These are phyloP conservation scores for Silene vulgaris DNA, from an alignment of 179 eudicot genomes.

Conservation along the genomic window DNA sequence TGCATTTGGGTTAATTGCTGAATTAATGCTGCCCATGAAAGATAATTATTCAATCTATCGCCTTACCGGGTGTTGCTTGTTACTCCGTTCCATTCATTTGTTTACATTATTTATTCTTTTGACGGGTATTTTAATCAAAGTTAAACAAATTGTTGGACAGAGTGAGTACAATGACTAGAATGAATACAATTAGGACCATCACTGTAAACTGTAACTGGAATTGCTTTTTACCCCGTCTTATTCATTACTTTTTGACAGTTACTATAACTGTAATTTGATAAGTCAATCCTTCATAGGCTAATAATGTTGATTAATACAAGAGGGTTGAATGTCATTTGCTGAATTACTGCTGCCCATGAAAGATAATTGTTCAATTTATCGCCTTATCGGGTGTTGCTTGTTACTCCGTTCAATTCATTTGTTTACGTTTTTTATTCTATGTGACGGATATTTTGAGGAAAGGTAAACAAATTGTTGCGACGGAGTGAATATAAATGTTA, in stretches of 20 bases:
- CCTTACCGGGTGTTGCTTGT: neutral
- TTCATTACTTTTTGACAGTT: neutral
- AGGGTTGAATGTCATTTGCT: neutral
- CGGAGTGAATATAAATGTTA: no score
- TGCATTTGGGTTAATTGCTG: neutral
- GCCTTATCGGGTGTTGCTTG: neutral
- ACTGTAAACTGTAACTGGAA: no score
- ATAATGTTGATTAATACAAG: neutral
- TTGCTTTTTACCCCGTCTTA: no score
- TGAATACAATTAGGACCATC: no score
- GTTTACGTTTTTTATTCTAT: no score
- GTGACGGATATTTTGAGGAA: no score
- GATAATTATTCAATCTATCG: neutral
- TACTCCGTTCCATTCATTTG: neutral
- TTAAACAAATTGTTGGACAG: no score
- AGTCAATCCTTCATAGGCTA: neutral
- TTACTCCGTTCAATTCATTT: neutral
- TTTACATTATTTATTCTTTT: no score
- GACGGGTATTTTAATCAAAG: no score
- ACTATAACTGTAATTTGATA: neutral
- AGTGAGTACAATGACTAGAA: no score
- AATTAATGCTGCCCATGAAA: conserved; percentile 3
- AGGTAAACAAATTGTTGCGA: no score
- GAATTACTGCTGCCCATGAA: neutral
- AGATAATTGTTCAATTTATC: neutral